Base-by-base conservation (phyloP, 768 basidiomycete species). In the Serendipita vermifera region DNA sequence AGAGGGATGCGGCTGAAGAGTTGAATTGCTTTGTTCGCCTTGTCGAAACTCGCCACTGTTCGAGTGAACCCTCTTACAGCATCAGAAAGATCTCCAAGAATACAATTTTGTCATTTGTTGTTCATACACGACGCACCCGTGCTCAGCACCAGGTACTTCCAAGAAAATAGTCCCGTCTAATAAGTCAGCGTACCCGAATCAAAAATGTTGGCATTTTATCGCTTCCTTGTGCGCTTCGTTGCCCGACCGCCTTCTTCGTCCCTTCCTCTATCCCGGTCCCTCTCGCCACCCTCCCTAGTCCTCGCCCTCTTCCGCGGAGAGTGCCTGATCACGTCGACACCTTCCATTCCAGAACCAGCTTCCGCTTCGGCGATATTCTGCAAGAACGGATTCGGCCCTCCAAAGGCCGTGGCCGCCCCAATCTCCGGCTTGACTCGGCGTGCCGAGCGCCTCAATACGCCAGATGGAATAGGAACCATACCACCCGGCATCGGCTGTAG, bases 1-100 rank as follows among this genome's bases (percentile, higher is more conserved):
- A 85, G 55, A 20, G 31, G 27, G 26, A 55, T 7, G 46, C 46
- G n/a, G n/a, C n/a, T n/a, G n/a, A n/a, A n/a, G n/a, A n/a, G n/a
- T n/a, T n/a, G n/a, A n/a, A n/a, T 51, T 31, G 46, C 46, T 51
- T 51, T 51, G 46, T 51, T 41, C 39, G 15, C 15, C 27, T 26
- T n/a, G 39, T 41, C 39, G 26, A 41, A 7, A n/a, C n/a, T n/a
- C n/a, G n/a, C n/a, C n/a, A n/a, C n/a, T n/a, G n/a, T n/a, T n/a
- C n/a, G n/a, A n/a, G n/a, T n/a, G n/a, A n/a, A n/a, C n/a, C n/a
- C n/a, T n/a, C n/a, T n/a, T n/a, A n/a, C n/a, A n/a, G n/a, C n/a
- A n/a, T n/a, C n/a, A n/a, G n/a, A n/a, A n/a, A n/a, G n/a, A n/a
- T n/a, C n/a, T n/a, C n/a, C n/a, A n/a, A n/a, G n/a, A n/a, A n/a